Percentiles rank a stretch among this genome's conserved stretches.
These are phyloP conservation scores for Botrytis sinoallii DNA, from an alignment of 2,329 filamentous ascomycete genomes.

Conservation along the genomic window DNA sequence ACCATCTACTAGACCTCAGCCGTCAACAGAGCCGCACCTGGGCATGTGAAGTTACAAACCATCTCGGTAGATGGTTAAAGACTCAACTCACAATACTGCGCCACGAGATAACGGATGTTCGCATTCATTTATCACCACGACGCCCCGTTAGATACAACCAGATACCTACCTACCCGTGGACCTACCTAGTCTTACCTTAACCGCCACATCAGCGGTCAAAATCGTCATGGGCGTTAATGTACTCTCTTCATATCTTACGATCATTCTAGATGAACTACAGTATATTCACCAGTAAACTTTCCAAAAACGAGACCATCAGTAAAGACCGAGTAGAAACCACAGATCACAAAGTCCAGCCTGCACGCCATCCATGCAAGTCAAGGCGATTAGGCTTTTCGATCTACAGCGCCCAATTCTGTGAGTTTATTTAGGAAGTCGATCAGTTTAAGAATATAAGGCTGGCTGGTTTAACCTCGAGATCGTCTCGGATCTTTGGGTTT, in stretches of 20 bases:
- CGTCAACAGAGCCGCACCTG: not conserved
- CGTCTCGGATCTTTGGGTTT: not conserved
- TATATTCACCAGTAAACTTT: not conserved
- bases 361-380: not conserved
- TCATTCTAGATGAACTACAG: not conserved
- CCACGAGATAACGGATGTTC: not conserved
- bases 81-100: not conserved
- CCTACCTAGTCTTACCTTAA: not conserved
- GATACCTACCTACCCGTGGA: too few relatives aligned
- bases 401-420: not conserved
- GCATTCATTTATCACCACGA: not conserved
- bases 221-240: not conserved
- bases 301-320: too few relatives aligned
- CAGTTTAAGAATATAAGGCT: not conserved
- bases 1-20: not conserved
- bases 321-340: not conserved
- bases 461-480: not conserved
- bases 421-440: not conserved
- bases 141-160: not conserved
- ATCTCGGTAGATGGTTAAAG: not conserved
- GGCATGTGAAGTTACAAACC: not conserved
- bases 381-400: not conserved
- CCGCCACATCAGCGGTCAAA: not conserved
- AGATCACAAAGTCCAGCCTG: not conserved
- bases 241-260: not conserved